phyloP scores from a whole-genome alignment of 2,329 filamentous ascomycete genomes.

The Hirsutella thompsonii region DNA sequence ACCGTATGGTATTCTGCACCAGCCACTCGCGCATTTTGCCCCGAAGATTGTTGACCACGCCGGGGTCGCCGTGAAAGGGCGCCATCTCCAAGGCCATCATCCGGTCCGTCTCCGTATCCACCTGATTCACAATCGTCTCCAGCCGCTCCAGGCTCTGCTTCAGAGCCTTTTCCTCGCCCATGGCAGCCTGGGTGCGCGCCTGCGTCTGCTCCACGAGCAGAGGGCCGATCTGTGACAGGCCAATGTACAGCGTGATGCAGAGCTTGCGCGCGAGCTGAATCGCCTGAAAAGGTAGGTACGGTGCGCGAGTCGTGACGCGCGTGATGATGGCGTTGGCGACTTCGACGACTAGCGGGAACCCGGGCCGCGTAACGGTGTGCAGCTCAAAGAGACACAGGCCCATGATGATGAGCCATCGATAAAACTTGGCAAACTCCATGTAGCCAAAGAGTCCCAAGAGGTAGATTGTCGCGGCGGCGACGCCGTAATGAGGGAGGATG shows the following conservation, averaged over 20 bases:
- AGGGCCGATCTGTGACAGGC: conserved; percentile 68
- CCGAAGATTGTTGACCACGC: conserved; percentile 43
- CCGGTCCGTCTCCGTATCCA: conserved; percentile 57
- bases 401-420: conserved; percentile 47
- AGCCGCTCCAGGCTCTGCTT: conserved; percentile 56
- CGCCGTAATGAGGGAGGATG: conserved; percentile 47
- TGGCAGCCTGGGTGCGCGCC: conserved; percentile 12
- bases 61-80: conserved; percentile 65
- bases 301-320: conserved; percentile 30
- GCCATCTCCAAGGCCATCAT: conserved; percentile 67
- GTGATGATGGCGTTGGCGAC: conserved; percentile 31
- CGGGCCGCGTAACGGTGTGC: conserved; percentile 40
- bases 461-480: conserved; percentile 44
- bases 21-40: conserved; percentile 74
- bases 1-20: conserved; percentile 71
- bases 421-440: conserved; percentile 53
- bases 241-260: conserved; percentile 69
- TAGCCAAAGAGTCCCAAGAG: conserved; percentile 52
- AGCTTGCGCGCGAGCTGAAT: conserved; percentile 64
- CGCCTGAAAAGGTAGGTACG: conserved; percentile 76
- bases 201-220: conserved; percentile 35
- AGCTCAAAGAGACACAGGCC: conserved; percentile 43
- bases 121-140: conserved; percentile 40
- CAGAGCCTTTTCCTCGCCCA: conserved; percentile 33
- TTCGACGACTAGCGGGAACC: conserved; percentile 31